phyloP scores from a whole-genome alignment of 495 filamentous ascomycete species.

The Penicillium soppii region DNA sequence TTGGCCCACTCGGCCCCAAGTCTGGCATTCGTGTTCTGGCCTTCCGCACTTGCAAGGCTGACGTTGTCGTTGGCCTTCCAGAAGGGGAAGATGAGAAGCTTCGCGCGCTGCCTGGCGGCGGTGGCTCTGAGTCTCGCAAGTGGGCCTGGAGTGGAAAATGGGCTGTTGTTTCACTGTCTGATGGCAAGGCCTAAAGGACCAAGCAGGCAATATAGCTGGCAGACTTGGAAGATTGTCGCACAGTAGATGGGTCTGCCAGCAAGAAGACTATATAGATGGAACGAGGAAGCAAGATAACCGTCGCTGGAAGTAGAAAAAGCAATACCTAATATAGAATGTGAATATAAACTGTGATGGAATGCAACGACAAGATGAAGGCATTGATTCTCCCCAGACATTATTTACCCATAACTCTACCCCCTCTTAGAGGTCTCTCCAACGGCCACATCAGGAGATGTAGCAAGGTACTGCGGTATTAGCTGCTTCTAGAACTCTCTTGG shows the following conservation, averaged over 20 bases:
- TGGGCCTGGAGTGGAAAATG: constrained; percentile 99
- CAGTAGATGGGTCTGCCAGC: background rate
- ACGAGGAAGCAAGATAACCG: background rate
- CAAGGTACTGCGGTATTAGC: background rate
- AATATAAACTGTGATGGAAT: too few relatives aligned
- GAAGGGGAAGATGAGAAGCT: constrained; percentile 79
- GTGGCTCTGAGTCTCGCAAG: constrained; percentile 69
- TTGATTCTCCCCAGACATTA: background rate
- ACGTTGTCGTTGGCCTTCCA: constrained; percentile 87
- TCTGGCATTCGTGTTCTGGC: constrained; percentile 81
- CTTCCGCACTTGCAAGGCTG: constrained; percentile 92
- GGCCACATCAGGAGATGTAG: background rate
- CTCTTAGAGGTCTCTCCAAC: background rate
- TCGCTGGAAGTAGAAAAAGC: background rate
- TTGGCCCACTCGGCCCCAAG: constrained; percentile 79
- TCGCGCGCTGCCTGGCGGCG: constrained; percentile 62
- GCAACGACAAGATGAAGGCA: too few relatives aligned
- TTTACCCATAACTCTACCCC: background rate
- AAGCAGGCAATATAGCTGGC: too few relatives aligned
- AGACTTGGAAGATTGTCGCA: background rate
- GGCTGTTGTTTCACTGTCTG: constrained; percentile 88
- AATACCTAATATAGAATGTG: background rate
- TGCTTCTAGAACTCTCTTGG: too few relatives aligned
- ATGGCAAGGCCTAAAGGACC: constrained; percentile 56
- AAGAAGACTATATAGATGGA: background rate